Evolutionary conservation across 2,329 filamentous ascomycete genomes (phyloP).

Genomic region (Penicillium sp.): DNA sequence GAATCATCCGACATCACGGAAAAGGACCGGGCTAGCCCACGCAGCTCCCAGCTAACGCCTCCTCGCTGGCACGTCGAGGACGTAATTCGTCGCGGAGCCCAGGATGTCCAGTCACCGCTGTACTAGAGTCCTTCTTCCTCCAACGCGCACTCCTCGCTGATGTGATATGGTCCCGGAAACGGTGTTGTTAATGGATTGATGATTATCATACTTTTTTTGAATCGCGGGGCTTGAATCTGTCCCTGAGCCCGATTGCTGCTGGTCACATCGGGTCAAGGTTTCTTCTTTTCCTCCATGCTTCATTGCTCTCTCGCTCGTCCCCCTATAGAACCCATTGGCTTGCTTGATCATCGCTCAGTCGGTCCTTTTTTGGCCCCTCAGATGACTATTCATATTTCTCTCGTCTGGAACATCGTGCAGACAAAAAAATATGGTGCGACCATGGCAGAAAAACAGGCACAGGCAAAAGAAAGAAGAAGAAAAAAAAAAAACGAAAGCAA

Average conservation of each 20-base stretch:
- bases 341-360: too few relatives aligned
- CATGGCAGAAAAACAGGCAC: neutral
- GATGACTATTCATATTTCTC: too few relatives aligned
- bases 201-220: conserved; percentile 3
- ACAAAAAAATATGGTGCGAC: neutral
- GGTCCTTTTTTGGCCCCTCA: too few relatives aligned
- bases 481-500: neutral
- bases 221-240: conserved; percentile 18
- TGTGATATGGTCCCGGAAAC: conserved; percentile 12
- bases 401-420: too few relatives aligned
- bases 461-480: neutral
- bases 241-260: conserved; percentile 30
- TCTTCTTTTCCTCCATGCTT: conserved; percentile 7
- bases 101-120: conserved; percentile 68
- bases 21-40: conserved; percentile 54
- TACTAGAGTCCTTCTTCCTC: conserved; percentile 42
- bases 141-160: conserved; percentile 9
- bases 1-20: conserved; percentile 61
- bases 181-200: conserved; percentile 9
- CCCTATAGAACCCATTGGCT: neutral
- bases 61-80: conserved; percentile 76
- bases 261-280: conserved; percentile 28
- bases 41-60: conserved; percentile 51
- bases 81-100: conserved; percentile 65
- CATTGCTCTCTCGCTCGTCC: conserved; percentile 6